Evolutionary conservation across 208 protist species (phyloP).

Genomic region (Crithidia bombi): DNA sequence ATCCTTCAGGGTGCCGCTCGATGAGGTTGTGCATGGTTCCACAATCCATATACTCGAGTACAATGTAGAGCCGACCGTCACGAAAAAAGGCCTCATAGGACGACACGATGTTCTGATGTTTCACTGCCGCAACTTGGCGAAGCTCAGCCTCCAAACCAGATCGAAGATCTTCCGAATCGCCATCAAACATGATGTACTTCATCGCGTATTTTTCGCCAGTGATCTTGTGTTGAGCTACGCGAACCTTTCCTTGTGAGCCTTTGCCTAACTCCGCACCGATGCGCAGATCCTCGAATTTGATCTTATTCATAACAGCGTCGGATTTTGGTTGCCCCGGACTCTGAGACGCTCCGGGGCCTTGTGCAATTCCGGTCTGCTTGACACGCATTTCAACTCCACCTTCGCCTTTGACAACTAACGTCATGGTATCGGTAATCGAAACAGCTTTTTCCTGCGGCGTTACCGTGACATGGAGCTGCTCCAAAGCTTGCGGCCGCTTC

Average conservation of each 20-base stretch:
- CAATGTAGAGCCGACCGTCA: conserved; percentile 86
- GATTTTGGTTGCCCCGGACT: conserved; percentile 21
- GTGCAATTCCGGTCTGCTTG: conserved; percentile 84
- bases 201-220: conserved; percentile 85
- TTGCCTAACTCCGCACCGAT: conserved; percentile 81
- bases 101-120: conserved; percentile 88
- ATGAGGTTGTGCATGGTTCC: conserved; percentile 91
- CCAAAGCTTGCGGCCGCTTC: conserved; percentile 72
- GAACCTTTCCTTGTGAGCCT: conserved; percentile 89
- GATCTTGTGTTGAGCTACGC: conserved; percentile 73
- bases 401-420: conserved; percentile 88
- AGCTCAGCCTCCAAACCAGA: conserved; percentile 78
- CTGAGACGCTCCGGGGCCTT: conserved; percentile 29
- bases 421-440: conserved; percentile 92
- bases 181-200: conserved; percentile 85
- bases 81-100: conserved; percentile 92
- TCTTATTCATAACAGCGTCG: conserved; percentile 74
- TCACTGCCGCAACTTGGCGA: conserved; percentile 80
- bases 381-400: conserved; percentile 86
- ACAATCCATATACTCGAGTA: conserved; percentile 91
- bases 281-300: conserved; percentile 87
- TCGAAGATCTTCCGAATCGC: conserved; percentile 75
- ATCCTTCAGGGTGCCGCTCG: conserved; percentile 60
- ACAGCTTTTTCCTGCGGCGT: conserved; percentile 68
- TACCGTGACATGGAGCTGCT: conserved; percentile 69